phyloP scores from a whole-genome alignment of 768 basidiomycete genomes.

The Mycena epipterygia region DNA sequence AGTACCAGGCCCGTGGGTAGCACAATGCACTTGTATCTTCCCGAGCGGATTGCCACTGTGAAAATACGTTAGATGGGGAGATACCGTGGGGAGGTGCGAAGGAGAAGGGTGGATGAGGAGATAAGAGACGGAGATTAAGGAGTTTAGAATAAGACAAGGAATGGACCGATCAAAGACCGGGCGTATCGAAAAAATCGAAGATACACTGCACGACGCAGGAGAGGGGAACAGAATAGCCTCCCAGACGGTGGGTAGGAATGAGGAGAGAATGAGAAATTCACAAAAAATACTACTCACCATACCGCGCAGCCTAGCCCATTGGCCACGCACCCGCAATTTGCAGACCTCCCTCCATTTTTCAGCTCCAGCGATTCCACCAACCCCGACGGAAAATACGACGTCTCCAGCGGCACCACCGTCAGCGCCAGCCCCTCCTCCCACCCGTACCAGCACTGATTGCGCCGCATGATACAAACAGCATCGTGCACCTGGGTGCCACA shows the following conservation, averaged over 20 bases:
- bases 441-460: conserved; percentile 17
- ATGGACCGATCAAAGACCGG: no score
- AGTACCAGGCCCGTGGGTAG: not conserved
- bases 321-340: conserved; percentile 1
- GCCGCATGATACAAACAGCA: not conserved
- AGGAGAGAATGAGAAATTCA: not conserved
- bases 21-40: not conserved
- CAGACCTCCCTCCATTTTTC: not conserved
- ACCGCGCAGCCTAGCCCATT: conserved; percentile 18
- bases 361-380: not conserved
- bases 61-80: not conserved
- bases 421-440: not conserved
- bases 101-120: not conserved
- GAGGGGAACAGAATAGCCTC: no score
- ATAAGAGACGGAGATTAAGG: not conserved
- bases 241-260: not conserved
- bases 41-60: conserved; percentile 20
- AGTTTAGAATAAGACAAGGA: no score
- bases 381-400: not conserved
- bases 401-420: conserved; percentile 21
- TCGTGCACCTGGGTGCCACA: conserved; percentile 5
- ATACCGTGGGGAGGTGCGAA: not conserved
- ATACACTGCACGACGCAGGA: no score
- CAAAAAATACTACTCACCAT: conserved; percentile 4
- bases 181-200: no score